Conservation (phyloP, 495 filamentous ascomycete species). For the Xylaria intraflava region DNA sequence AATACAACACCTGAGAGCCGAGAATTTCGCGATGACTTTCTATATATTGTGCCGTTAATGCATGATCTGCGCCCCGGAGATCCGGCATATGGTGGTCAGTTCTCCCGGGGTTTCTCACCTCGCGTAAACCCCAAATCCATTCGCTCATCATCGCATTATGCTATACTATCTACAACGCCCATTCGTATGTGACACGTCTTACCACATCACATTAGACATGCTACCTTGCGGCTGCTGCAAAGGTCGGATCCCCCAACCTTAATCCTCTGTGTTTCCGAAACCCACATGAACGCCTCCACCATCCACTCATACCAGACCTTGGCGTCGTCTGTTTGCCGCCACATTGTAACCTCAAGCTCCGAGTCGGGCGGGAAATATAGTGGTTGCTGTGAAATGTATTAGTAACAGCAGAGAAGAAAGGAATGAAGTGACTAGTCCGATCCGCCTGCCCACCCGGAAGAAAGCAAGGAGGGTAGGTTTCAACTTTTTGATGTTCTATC, state of each 20-base stretch:
- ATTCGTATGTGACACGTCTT: background rate
- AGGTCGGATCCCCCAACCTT: conserved; percentile 76
- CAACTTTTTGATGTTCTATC: no score
- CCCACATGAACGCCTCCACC: conserved; percentile 69
- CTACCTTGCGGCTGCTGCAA: conserved; percentile 83
- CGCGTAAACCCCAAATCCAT: background rate
- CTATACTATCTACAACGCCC: background rate
- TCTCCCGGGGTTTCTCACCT: no score
- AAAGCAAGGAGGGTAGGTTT: no score
- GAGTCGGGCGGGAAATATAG: conserved; percentile 79
- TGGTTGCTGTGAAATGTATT: conserved; percentile 55
- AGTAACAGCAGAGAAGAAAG: background rate
- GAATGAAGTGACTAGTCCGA: background rate
- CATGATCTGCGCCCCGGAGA: no score
- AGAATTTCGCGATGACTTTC: no score
- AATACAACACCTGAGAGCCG: background rate
- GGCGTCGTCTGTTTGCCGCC: conserved; percentile 85
- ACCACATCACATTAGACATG: conserved; percentile 90
- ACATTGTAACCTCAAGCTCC: conserved; percentile 86
- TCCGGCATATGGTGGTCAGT: no score
- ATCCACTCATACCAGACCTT: conserved; percentile 99
- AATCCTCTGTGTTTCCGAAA: conserved; percentile 55
- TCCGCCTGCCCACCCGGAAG: no score
- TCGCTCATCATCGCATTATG: background rate
- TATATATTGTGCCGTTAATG: no score